Conservation (phyloP, 306 rosid genomes). For the Nissolia schottii region DNA sequence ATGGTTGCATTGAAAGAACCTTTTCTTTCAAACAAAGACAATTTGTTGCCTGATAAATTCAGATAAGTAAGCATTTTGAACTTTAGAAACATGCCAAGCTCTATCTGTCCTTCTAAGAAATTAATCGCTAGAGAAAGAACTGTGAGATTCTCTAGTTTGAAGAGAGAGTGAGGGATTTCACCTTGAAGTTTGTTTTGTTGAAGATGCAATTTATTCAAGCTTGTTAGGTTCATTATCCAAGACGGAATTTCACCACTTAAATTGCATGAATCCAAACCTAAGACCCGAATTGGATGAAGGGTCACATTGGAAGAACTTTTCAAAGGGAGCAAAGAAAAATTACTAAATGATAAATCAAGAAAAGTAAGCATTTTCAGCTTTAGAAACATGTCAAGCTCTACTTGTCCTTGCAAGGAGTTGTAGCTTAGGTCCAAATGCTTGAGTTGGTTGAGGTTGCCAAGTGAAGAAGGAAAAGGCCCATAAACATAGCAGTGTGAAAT, state of each 20-base stretch:
- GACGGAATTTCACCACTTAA: conserved; percentile 13
- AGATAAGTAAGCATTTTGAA: neutral
- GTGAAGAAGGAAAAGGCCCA: conserved; percentile 30
- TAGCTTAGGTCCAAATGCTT: neutral
- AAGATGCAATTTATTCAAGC: neutral
- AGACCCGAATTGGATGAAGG: neutral
- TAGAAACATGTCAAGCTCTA: neutral
- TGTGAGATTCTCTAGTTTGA: neutral
- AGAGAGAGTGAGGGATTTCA: neutral
- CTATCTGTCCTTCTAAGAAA: neutral
- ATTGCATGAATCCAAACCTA: neutral
- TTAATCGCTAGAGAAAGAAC: rapidly evolving
- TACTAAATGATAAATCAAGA: neutral
- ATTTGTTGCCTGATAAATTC: neutral
- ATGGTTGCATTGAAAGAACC: too few relatives aligned
- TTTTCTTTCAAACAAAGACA: too few relatives aligned
- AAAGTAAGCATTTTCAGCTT: neutral
- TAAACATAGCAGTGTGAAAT: neutral
- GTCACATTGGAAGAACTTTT: neutral
- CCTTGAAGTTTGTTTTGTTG: neutral
- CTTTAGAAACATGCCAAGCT: neutral
- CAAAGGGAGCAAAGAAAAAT: neutral
- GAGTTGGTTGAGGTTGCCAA: neutral
- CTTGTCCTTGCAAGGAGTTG: neutral
- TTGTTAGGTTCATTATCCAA: conserved; percentile 11